Base-by-base conservation (phyloP, 495 filamentous ascomycete genomes). In the Tirmania nivea region DNA sequence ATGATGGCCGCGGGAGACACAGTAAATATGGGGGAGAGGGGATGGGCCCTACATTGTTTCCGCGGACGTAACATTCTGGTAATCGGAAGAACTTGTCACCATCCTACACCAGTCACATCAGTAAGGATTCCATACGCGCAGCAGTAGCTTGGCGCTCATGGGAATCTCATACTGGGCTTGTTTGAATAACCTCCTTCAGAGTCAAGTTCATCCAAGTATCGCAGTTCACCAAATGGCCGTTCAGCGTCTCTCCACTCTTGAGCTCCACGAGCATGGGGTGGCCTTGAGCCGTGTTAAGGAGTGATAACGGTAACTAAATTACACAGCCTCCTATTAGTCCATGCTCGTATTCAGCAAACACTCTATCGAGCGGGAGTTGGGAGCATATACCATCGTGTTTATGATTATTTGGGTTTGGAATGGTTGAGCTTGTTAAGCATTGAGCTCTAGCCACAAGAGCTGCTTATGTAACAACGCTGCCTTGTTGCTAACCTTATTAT, bases 181-280 rank as follows among this genome's bases (percentile, higher is more conserved):
- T 97, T 69, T 95, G 88, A n/a, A 96, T 84, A 9, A 97, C 92
- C 63, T 95, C 90, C 64, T 88, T 88, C 65, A 97, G 69, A 17
- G 89, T 95, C 50, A 97, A 68, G 68, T 97, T 97, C 90, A 97
- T 97, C 86, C 87, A 97, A 37, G 86, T 96, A 68, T 97, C 90
- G 75, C 86, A 96, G 65, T 78, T 87, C 66, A 94, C 80, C 53
- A 97, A 73, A 65, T 93, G 86, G 59, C 90, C 90, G 69, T 96
- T 97, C 50, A 96, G 73, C 0, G 89, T 96, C 67, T 96, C 92
- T 68, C 90, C 92, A 61, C 89, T 94, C 74, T 97, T 97, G 57
- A 97, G 84, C 74, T 97, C 90, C 47, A 97, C 90, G 52, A 96
- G 84, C 87, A 97, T 96, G 11, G 89, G 88, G 69, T 93, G 86